Evolutionary conservation across 2,329 filamentous ascomycete genomes (phyloP).

Genomic region (Exophiala dermatitidis): DNA sequence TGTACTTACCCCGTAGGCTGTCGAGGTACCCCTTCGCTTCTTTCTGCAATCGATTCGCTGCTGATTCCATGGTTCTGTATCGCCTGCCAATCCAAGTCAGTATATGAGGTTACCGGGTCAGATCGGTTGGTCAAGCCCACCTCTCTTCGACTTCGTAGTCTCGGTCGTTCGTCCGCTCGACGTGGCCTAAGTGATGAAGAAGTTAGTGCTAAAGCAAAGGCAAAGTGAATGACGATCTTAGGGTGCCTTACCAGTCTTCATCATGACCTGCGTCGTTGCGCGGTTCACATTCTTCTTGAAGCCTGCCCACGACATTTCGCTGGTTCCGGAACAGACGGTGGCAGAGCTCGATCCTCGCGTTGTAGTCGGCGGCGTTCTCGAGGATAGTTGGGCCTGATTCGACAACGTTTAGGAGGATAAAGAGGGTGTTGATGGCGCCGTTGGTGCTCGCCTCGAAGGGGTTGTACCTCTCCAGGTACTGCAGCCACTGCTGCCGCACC

Average conservation of each 20-base stretch:
- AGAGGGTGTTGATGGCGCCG: neutral
- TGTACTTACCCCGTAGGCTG: constrained; percentile 67
- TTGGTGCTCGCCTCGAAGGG: neutral
- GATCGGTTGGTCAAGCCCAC: constrained; percentile 38
- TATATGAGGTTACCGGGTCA: neutral
- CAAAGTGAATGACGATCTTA: constrained; percentile 26
- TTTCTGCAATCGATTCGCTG: constrained; percentile 85
- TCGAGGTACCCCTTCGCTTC: constrained; percentile 98
- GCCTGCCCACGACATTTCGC: constrained; percentile 43
- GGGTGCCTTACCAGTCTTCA: constrained; percentile 71
- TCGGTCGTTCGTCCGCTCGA: constrained; percentile 96
- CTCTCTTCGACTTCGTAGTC: constrained; percentile 97
- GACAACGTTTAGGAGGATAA: constrained; percentile 2
- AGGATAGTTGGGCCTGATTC: constrained; percentile 3
- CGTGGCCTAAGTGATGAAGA: constrained; percentile 57
- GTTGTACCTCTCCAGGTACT: neutral
- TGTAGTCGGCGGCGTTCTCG: constrained; percentile 7
- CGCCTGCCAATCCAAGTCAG: constrained; percentile 50
- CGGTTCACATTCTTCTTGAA: constrained; percentile 98
- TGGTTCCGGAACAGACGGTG: constrained; percentile 4
- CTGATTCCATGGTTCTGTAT: constrained; percentile 95
- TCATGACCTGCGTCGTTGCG: constrained; percentile 99
- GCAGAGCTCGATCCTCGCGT: neutral
- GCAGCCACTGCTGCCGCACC: neutral
- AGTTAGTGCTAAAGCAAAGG: constrained; percentile 6